phyloP scores from a whole-genome alignment of 805 yeast genomes.

The Nakazawaea siamensis region DNA sequence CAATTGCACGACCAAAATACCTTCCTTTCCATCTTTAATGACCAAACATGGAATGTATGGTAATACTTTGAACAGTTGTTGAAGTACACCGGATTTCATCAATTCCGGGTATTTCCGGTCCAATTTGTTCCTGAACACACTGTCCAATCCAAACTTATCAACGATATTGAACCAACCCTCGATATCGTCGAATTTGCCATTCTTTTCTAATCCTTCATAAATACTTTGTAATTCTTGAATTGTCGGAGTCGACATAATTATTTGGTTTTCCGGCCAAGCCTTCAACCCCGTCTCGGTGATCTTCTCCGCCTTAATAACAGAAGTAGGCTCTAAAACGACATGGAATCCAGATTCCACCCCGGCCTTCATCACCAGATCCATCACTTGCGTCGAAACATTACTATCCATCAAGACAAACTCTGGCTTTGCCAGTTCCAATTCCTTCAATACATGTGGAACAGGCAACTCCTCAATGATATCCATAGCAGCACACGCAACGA shows the following conservation, averaged over 20 bases:
- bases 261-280: constrained; percentile 39
- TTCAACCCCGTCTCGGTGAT: constrained; percentile 29
- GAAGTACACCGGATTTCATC: constrained; percentile 40
- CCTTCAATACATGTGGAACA: constrained; percentile 28
- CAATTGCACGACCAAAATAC: constrained; percentile 42
- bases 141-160: constrained; percentile 47
- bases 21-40: constrained; percentile 60
- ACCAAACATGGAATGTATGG: constrained; percentile 65
- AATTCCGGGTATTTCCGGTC: constrained; percentile 20
- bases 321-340: constrained; percentile 70
- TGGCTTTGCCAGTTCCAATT: constrained; percentile 36
- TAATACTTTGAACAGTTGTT: constrained; percentile 61
- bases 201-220: constrained; percentile 35
- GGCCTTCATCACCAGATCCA: constrained; percentile 27
- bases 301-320: constrained; percentile 50
- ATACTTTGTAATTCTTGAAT: constrained; percentile 49
- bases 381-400: constrained; percentile 43
- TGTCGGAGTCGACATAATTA: constrained; percentile 62
- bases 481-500: constrained; percentile 85
- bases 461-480: constrained; percentile 48
- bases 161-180: constrained; percentile 70
- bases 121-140: constrained; percentile 35
- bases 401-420: constrained; percentile 55
- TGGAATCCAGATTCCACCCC: constrained; percentile 17
- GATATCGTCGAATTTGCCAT: constrained; percentile 34